Base-by-base conservation (phyloP, 176 grass and related monocot genomes). In the Alopecurus myosuroides region DNA sequence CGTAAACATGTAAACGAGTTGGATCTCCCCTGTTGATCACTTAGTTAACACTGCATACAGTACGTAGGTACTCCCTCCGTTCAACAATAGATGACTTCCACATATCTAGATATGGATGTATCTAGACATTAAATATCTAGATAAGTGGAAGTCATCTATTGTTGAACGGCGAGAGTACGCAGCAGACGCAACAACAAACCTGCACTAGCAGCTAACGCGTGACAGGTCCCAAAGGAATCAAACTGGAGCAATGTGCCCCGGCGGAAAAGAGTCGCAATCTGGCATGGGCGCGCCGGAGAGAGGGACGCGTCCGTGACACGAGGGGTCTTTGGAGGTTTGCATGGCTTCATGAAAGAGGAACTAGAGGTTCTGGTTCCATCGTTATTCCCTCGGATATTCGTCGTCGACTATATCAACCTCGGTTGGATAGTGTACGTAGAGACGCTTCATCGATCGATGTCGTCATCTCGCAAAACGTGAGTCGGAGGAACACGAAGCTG, bases 361-460 rank as follows among this genome's bases (percentile, higher is more conserved):
- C 57, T 13, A 1, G 10, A 79, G 66, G 56, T 79, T 88, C 81
- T 79, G 67, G 74, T 84, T 85, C 78, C 46, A 79, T 40, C 13
- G 31, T 77, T 83, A 77, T 83, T 70, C 87, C 87, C 48, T 70
- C 31, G 7, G n/a, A 26, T 78, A 85, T 89, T 85, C 77, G 44
- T 81, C 57, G 82, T 81, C 88, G 6, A 17, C 40, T 55, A 76
- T 81, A 81, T 60, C 77, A 81, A 42, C 51, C 70, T 58, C 4
- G 75, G 66, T 12, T 25, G 5, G n/a, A 25, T n/a, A 22, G 50
- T 58, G 50, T 58, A 77, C 12, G 73, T 57, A 35, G 76, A 80
- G 57, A 80, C 63, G 63, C 33, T 15, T 1, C 7, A 11, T 3
- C 37, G 37, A 23, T 41, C 49, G 61, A 70, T 40, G 88, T 53